These are phyloP conservation scores for Russula lepida DNA, from an alignment of 768 basidiomycete genomes.

Conservation along the genomic window DNA sequence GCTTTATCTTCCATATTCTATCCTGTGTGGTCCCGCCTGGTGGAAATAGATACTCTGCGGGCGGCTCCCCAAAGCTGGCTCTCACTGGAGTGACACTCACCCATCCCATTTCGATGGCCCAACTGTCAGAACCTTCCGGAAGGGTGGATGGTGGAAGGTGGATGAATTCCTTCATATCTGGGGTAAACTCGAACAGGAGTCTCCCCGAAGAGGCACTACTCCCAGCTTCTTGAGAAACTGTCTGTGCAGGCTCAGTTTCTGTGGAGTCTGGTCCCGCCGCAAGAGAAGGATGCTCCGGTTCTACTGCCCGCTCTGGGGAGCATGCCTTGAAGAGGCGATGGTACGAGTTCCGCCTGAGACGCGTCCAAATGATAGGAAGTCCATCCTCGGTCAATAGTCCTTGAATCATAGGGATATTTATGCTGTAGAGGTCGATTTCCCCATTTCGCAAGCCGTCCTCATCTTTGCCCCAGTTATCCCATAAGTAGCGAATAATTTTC, in stretches of 20 bases:
- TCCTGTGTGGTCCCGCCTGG: conserved; percentile 32
- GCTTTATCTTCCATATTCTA: conserved; percentile 48
- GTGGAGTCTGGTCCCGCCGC: conserved; percentile 40
- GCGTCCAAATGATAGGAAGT: conserved; percentile 69
- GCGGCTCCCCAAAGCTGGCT: conserved; percentile 65
- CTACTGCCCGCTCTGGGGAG: conserved; percentile 14
- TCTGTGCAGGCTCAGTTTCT: conserved; percentile 19
- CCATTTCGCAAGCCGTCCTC: conserved; percentile 44
- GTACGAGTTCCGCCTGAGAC: conserved; percentile 80
- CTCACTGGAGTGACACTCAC: conserved; percentile 73
- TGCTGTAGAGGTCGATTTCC: conserved; percentile 74
- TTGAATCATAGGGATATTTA: conserved; percentile 82
- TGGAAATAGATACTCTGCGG: conserved; percentile 20
- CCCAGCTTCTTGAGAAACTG: background rate
- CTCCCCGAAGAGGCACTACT: conserved; percentile 2
- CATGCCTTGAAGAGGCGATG: conserved; percentile 64
- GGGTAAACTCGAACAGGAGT: conserved; percentile 69
- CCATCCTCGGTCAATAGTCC: conserved; percentile 50
- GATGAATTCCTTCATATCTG: conserved; percentile 62
- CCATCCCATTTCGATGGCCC: conserved; percentile 64
- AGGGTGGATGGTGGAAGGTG: conserved; percentile 47
- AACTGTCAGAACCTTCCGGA: conserved; percentile 75
- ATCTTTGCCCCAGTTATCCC: conserved; percentile 80
- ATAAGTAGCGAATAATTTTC: conserved; percentile 64
- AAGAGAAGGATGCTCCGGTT: conserved; percentile 25